Base-by-base conservation (phyloP, 1,284 basidiomycete genomes). In the Cryptococcus amylolentus region DNA sequence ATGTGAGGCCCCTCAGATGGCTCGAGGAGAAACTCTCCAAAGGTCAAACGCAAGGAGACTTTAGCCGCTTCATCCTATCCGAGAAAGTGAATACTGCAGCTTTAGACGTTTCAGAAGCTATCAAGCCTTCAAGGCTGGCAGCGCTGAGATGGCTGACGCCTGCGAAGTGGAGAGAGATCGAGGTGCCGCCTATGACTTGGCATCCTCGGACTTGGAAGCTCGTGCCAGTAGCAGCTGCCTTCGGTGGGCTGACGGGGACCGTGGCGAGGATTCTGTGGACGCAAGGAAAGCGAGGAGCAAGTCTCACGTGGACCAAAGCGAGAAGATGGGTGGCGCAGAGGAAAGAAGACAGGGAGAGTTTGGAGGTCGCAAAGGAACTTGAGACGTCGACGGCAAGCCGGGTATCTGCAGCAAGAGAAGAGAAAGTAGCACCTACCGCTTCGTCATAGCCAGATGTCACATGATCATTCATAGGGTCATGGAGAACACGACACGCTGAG, bases 1-100 rank as follows among this genome's bases (percentile, higher is more conserved):
- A 79, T 54, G 67, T 73, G 16, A 59, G 70, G 4, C 5, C 69
- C 7, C 55, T 79, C 10, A 70, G 78, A 38, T 67, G 62, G 57
- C 18, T 78, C 16, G 78, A 80, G 60, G 52, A 66, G 10, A 59
- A 52, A 45, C 64, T 71, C 42, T 51, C 68, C 28, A 51, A 59
- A 9, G 44, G 57, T 1, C 46, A 49, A 16, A 45, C 67, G 28
- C 40, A 52, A 38, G 55, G 56, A 12, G 40, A 45, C 26, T 70
- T 59, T 61, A 57, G 48, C 16, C 40, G 60, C 16, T 72, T 65
- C 52, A 50, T 70, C 35, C 52, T 63, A 13, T 4, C 37, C 13
- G 51, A 55, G 26, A 31, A 55, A 18, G 40, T 6, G 31, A 5
- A 10, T 8, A 35, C 31, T 6, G 31, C 31, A 35, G 31, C 31